Percentiles rank a stretch among this genome's conserved stretches.
These are phyloP conservation scores for Phlyctochytrium arcticum DNA, from an alignment of 192 early-diverging fungal species.

Conservation along the genomic window DNA sequence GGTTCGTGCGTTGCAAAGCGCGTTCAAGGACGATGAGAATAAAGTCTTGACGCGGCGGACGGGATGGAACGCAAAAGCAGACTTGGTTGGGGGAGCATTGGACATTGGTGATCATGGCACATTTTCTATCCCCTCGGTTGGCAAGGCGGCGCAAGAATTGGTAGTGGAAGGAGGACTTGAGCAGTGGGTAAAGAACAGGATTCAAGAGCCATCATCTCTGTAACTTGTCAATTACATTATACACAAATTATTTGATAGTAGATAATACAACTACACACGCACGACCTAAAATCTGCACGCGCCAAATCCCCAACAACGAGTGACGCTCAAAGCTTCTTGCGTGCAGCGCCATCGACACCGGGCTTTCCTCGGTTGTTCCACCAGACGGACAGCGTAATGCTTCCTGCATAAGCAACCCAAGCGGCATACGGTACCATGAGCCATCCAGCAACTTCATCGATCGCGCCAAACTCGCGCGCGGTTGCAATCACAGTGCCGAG, in stretches of 20 bases:
- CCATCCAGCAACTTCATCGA: constrained; percentile 19
- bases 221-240: no score
- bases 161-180: constrained; percentile 92
- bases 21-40: constrained; percentile 11
- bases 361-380: constrained; percentile 10
- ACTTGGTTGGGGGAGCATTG: constrained; percentile 67
- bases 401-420: constrained; percentile 18
- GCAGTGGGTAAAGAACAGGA: constrained; percentile 74
- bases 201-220: no score
- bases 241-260: no score
- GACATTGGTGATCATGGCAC: constrained; percentile 41
- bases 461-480: constrained; percentile 5
- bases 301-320: no score
- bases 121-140: constrained; percentile 59
- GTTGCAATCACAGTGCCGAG: constrained; percentile 8
- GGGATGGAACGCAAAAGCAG: constrained; percentile 66
- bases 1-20: constrained; percentile 65
- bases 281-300: no score
- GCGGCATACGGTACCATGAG: constrained; percentile 21
- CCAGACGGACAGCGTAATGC: constrained; percentile 7
- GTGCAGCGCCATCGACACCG: no score
- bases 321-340: no score
- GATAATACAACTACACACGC: no score
- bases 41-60: constrained; percentile 64
- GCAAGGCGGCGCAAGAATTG: constrained; percentile 97